Conservation (phyloP, 257 asterid genomes). For the Echium plantagineum region DNA sequence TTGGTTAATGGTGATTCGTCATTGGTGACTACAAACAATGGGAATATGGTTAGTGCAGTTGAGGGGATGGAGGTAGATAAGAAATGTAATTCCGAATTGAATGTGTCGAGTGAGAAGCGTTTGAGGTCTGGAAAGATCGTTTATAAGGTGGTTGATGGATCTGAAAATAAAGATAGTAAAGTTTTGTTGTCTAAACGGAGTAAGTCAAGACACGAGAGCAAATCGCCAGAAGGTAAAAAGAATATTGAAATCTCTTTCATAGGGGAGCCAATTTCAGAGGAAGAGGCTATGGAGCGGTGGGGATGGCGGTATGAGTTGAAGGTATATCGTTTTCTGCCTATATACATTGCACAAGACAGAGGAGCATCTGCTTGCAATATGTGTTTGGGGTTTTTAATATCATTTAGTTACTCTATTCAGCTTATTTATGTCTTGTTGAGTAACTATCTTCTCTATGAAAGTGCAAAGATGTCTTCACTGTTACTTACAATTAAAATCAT, state of each 20-base stretch:
- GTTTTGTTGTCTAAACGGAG: constrained; percentile 6
- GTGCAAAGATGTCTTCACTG: neutral
- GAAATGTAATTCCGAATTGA: constrained; percentile 1
- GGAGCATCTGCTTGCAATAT: neutral
- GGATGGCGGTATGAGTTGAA: constrained; percentile 83
- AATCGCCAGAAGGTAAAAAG: constrained; percentile 3
- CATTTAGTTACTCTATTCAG: no score
- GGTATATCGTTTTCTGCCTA: constrained; percentile 28
- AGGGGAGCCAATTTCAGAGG: constrained; percentile 68
- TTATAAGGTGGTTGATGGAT: constrained; percentile 9
- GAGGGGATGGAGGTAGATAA: neutral
- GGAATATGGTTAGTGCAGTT: constrained; percentile 10
- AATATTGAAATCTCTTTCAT: constrained; percentile 29
- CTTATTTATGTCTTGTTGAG: neutral
- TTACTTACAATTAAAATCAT: no score
- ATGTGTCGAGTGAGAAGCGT: constrained; percentile 22
- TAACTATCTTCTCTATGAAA: neutral
- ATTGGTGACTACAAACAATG: constrained; percentile 5
- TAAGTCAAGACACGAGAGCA: constrained; percentile 8
- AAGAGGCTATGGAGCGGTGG: constrained; percentile 61
- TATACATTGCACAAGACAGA: neutral
- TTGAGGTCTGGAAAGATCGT: constrained; percentile 37
- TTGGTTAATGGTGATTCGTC: constrained; percentile 2
- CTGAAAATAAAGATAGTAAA: constrained; percentile 8
- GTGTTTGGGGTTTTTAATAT: neutral